A percentile compares a stretch with the other conserved stretches of the same genome.
Evolutionary conservation across 345 rosid species (phyloP).

Genomic region (Rhodamnia argentea): DNA sequence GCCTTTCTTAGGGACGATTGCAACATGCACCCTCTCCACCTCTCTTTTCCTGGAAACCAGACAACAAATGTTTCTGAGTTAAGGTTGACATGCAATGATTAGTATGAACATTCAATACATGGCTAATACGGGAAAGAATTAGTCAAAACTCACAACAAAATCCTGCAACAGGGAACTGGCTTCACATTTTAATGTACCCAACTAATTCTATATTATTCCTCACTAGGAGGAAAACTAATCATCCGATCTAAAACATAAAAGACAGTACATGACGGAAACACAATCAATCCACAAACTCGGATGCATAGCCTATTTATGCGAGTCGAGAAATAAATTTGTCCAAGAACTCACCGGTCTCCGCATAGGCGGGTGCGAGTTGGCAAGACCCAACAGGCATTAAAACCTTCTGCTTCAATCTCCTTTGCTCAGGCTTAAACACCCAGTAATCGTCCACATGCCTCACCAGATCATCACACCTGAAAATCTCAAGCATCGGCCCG

Average conservation of each 20-base stretch:
- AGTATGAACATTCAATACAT: not conserved
- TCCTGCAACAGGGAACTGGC: not conserved
- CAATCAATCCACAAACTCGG: not conserved
- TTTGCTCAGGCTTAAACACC: slow-evolving; percentile 62
- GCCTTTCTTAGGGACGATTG: not conserved
- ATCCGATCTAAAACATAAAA: not conserved
- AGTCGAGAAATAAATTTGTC: not conserved
- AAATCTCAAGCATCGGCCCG: slow-evolving; percentile 79
- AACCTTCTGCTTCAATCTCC: slow-evolving; percentile 47
- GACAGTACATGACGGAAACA: not conserved
- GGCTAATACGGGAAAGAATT: no score
- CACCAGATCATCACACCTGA: slow-evolving; percentile 61
- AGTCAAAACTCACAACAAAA: not conserved
- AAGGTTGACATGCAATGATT: not conserved
- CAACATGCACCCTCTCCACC: slow-evolving; percentile 2
- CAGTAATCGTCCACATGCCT: slow-evolving; percentile 37
- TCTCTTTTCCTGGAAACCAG: slow-evolving; percentile 14
- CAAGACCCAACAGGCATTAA: slow-evolving; percentile 86
- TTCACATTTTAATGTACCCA: not conserved
- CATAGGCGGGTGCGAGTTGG: slow-evolving; percentile 41
- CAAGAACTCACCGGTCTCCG: slow-evolving; percentile 25
- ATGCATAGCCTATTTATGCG: not conserved
- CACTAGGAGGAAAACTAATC: no score
- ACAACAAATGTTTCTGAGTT: not conserved
- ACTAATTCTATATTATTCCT: not conserved